Evolutionary conservation across 2,329 filamentous ascomycete species (phyloP), one percentile per base, ranked within the genome.

Genomic region (Talaromyces verruculosus): DNA sequence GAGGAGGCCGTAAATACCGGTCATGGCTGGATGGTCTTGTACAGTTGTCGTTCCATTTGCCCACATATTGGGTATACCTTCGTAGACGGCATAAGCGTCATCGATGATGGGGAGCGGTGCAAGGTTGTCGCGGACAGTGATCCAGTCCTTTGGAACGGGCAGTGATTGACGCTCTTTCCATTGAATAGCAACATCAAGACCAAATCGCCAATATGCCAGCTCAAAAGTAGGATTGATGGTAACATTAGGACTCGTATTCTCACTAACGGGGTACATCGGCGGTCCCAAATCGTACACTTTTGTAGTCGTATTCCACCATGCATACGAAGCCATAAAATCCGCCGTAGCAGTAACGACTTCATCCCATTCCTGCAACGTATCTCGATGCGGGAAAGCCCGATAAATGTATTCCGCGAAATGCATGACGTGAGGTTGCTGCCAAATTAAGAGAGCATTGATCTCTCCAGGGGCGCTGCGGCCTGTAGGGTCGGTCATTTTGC

Each of bases 381-480:
- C 13, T 6, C 25, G 6, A 22, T 51, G 22, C 47, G 47, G 47
- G 47, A 17, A 51, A 13, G 22, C 47, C 8, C 47, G 22, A 4
- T 51, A 51, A 17, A 51, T 17, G 47, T 51, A 51, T 17, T 51
- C 47, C 5, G 47, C 47, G 25, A 51, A 51, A 30, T 51, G 47
- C 47, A 51, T 51, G 11, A 51, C 47, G 15, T 51, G 47, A 8
- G 47, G 47, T 17, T 51, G 47, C 2, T 88, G 86, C 86, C 86
- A 88, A 65, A 88, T 84, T 2, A 89, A 76, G 1, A 88, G 76
- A 10, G 82, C 83, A 72, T 88, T 88, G 71, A 88, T 88, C 68
- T 86, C 83, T 1, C 87, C 86, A 0, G 86, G 85, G 1, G 85
- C 84, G 57, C 81, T 84, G 11, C 83, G 78, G 30, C 85, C 84